Conservation (phyloP, 108 stramenopile genomes). For the Parietichytrium sp. region DNA sequence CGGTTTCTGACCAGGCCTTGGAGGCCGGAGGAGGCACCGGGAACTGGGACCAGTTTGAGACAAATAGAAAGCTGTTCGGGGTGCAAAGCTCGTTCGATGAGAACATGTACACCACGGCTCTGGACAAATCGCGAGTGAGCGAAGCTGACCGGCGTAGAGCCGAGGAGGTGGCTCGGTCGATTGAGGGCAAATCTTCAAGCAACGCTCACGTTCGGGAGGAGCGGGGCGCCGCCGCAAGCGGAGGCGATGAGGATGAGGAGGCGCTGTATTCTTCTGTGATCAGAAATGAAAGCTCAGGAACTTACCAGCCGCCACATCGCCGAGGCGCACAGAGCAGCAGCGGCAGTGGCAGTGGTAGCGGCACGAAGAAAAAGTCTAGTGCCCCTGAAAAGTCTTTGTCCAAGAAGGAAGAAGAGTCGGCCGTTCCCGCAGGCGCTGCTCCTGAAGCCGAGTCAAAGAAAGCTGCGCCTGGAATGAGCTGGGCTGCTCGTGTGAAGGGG, state of each 20-base stretch:
- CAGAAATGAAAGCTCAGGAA: background rate
- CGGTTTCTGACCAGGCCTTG: background rate
- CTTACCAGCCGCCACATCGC: conserved; percentile 29
- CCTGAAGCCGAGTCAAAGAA: too few relatives aligned
- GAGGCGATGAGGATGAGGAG: conserved; percentile 79
- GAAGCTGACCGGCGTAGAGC: conserved; percentile 65
- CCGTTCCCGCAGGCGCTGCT: too few relatives aligned
- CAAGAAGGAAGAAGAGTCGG: background rate
- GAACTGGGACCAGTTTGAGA: conserved; percentile 74
- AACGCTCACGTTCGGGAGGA: conserved; percentile 91
- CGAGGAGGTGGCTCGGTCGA: conserved; percentile 82
- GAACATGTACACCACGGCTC: conserved; percentile 87
- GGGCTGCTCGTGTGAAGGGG: conserved; percentile 22
- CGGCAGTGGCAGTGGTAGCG: background rate
- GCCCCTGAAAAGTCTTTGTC: background rate
- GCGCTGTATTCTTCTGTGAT: background rate
- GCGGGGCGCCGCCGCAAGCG: conserved; percentile 71
- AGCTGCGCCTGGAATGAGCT: conserved; percentile 5
- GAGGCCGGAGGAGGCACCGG: conserved; percentile 1
- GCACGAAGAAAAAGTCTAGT: background rate
- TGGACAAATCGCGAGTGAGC: conserved; percentile 74
- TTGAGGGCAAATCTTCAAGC: conserved; percentile 70
- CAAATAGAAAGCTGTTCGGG: conserved; percentile 78
- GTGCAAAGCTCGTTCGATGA: conserved; percentile 85
- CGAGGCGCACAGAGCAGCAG: background rate